phyloP scores from a whole-genome alignment of 192 early-diverging fungal species.

The Chytriomyces hyalinus region DNA sequence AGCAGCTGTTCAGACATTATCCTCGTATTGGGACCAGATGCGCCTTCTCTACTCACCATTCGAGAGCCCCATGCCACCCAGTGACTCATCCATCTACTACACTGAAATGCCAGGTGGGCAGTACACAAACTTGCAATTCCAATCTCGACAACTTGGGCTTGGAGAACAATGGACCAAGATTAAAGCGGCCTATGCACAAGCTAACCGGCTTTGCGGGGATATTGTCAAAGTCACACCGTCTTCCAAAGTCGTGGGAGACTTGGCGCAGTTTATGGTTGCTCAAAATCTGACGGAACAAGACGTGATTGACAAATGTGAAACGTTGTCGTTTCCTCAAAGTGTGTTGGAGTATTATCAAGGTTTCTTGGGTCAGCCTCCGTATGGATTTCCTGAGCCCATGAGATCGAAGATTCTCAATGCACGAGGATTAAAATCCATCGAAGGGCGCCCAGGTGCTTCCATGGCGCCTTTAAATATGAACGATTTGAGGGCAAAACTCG shows the following conservation, averaged over 20 bases:
- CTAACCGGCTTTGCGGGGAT: conserved; percentile 92
- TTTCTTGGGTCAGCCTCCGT: conserved; percentile 90
- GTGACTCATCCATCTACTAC: conserved; percentile 90
- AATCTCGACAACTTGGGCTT: conserved; percentile 90
- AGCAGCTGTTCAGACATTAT: conserved; percentile 81
- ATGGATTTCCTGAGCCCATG: conserved; percentile 92
- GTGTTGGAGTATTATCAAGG: conserved; percentile 97
- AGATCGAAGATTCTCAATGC: conserved; percentile 74
- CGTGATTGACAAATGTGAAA: conserved; percentile 74
- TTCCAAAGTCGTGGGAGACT: conserved; percentile 97
- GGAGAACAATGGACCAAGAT: conserved; percentile 90
- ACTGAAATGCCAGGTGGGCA: conserved; percentile 98
- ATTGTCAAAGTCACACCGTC: conserved; percentile 98
- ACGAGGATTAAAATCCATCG: conserved; percentile 72
- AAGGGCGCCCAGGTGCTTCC: conserved; percentile 82
- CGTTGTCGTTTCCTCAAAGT: conserved; percentile 90
- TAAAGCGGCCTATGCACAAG: conserved; percentile 87
- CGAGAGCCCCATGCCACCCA: conserved; percentile 86
- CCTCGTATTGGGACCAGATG: conserved; percentile 96
- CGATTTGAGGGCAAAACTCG: conserved; percentile 72
- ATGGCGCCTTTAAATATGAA: conserved; percentile 81
- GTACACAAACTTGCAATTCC: conserved; percentile 99
- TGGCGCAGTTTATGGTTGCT: conserved; percentile 98
- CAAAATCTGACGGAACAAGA: conserved; percentile 79
- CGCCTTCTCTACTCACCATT: conserved; percentile 96